These are phyloP conservation scores for Claviceps sp. DNA, from an alignment of 2,329 filamentous ascomycete species.

Conservation along the genomic window DNA sequence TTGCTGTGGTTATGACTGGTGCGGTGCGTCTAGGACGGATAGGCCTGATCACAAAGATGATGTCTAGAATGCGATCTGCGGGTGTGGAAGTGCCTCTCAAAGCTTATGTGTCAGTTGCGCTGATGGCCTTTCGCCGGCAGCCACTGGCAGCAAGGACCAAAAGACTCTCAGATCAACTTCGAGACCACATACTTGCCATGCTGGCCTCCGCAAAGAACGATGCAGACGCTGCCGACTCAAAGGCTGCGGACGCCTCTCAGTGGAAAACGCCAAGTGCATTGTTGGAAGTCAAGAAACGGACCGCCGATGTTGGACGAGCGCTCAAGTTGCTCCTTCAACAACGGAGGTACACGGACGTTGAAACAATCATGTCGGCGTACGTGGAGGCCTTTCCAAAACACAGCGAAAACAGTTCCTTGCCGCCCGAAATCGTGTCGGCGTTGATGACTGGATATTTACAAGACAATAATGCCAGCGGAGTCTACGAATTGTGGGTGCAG, in stretches of 20 bases:
- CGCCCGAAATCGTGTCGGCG: conserved; percentile 44
- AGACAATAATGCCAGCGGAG: conserved; percentile 42
- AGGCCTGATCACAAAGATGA: conserved; percentile 26
- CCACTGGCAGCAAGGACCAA: conserved; percentile 14
- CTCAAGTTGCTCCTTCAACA: conserved; percentile 21
- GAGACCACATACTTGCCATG: conserved; percentile 15
- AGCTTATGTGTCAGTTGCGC: conserved; percentile 28
- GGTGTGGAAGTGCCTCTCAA: conserved; percentile 29
- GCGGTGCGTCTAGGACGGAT: conserved; percentile 33
- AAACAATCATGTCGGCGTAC: conserved; percentile 44
- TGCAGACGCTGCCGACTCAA: neutral
- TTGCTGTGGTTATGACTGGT: conserved; percentile 38
- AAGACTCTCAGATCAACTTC: conserved; percentile 16
- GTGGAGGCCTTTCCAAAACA: conserved; percentile 24
- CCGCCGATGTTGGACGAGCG: conserved; percentile 18
- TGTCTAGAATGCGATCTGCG: conserved; percentile 28
- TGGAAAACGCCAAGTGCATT: conserved; percentile 10
- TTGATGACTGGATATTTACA: conserved; percentile 55
- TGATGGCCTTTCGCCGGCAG: conserved; percentile 19
- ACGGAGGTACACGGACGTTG: conserved; percentile 37
- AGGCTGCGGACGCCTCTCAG: neutral
- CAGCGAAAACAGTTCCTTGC: conserved; percentile 23
- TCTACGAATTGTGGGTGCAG: conserved; percentile 54
- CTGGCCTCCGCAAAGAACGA: conserved; percentile 1
- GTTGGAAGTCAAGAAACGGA: conserved; percentile 14